Evolutionary conservation across 2,329 filamentous ascomycete genomes (phyloP), one percentile per base, ranked within the genome.

Genomic region (Xylaria sp.): DNA sequence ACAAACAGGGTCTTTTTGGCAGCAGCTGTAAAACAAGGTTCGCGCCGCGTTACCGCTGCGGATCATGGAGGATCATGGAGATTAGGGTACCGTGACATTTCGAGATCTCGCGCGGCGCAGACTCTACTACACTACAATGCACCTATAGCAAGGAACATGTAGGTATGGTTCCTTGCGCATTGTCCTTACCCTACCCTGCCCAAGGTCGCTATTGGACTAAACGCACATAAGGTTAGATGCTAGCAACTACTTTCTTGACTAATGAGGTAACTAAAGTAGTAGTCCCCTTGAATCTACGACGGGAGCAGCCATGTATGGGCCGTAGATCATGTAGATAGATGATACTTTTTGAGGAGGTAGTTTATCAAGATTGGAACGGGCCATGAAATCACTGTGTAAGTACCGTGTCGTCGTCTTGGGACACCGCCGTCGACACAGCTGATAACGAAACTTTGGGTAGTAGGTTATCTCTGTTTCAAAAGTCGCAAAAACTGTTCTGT

Each of bases 21-120:
- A 31, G 52, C 56, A 55, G 51, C 61, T 28, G 56, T 18, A 55
- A 66, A 71, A 69, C 67, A 71, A 71, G 69, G 69, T 69, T 71
- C 56, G 63, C 50, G 63, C 67, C 69, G 66, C 59, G 25, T 67
- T 18, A 50, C 66, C 63, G 69, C 50, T 59, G 55, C 39, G 50
- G 63, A 64, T 69, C 62, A 28, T 46, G 57, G 46, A 67, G 68
- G 63, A 64, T 69, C 62, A 28, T 46, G 52, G 46, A 67, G 68
- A 69, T 67, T 67, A 63, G 58, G 63, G 59, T 69, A 56, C 59
- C 39, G 67, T 63, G 54, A 55, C 58, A 65, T 57, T 37, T 65
- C 28, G 31, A 65, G 46, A 55, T 60, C 58, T 54, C 63, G 44
- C 39, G 55, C 46, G 31, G 37, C 58, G 28, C 46, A 52, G 58